Conservation (phyloP, 2,329 filamentous ascomycete species). For the Diaporthe velutina region DNA sequence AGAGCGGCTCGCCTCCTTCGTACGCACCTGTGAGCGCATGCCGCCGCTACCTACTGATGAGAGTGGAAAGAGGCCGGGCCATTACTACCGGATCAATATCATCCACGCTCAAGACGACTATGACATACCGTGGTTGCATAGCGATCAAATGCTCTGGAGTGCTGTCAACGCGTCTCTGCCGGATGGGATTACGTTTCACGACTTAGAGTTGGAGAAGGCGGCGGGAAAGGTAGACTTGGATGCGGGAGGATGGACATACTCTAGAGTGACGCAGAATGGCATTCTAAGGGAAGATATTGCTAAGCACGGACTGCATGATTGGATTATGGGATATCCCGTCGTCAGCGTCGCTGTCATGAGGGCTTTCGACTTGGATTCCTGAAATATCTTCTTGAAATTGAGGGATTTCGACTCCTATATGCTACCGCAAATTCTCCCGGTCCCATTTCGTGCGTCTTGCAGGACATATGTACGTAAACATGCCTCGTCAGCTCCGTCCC, state of each 20-base stretch:
- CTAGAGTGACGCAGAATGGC: constrained; percentile 60
- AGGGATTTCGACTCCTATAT: not conserved
- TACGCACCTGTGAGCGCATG: constrained; percentile 49
- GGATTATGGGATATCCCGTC: constrained; percentile 69
- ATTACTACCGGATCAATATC: constrained; percentile 44
- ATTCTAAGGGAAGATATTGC: constrained; percentile 66
- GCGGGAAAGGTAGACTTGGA: constrained; percentile 55
- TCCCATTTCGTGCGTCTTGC: no score
- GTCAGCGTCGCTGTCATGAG: constrained; percentile 64
- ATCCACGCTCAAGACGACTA: constrained; percentile 66
- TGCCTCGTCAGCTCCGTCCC: no score
- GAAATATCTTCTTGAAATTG: not conserved
- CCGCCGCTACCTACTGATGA: constrained; percentile 46
- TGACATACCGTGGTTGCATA: constrained; percentile 64
- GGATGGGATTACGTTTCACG: constrained; percentile 54
- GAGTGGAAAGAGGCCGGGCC: not conserved
- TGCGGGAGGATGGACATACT: constrained; percentile 62
- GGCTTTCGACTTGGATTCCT: constrained; percentile 51
- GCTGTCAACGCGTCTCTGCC: constrained; percentile 63
- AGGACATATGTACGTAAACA: no score
- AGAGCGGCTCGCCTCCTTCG: constrained; percentile 52
- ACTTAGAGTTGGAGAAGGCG: constrained; percentile 60
- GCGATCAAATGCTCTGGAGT: constrained; percentile 65
- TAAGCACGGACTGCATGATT: constrained; percentile 69
- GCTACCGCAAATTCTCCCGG: no score